These are phyloP conservation scores for Dictyostelium discoideum DNA, from an alignment of 78 protist species.

Conservation along the genomic window dicty_2.7 NC_007090.3:4192001-4192500, in stretches of 20 bases:
- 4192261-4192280: neutral
- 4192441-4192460: neutral
- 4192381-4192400: neutral
- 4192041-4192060: neutral
- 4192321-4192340: neutral
- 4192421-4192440: neutral
- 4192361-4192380: neutral
- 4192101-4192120: neutral
- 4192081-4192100: neutral
- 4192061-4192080: neutral
- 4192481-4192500: slow-evolving; percentile 4
- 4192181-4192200: neutral
- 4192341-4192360: neutral
- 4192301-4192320: neutral
- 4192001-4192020: neutral
- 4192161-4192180: neutral
- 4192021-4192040: neutral
- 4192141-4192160: neutral
- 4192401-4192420: neutral
- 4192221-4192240: neutral
- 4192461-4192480: neutral
- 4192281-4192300: neutral
- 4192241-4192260: neutral
- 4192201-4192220: neutral
- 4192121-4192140: neutral